phyloP scores from a whole-genome alignment of 108 stramenopile genomes.

The Cylindrotheca closterium region DNA sequence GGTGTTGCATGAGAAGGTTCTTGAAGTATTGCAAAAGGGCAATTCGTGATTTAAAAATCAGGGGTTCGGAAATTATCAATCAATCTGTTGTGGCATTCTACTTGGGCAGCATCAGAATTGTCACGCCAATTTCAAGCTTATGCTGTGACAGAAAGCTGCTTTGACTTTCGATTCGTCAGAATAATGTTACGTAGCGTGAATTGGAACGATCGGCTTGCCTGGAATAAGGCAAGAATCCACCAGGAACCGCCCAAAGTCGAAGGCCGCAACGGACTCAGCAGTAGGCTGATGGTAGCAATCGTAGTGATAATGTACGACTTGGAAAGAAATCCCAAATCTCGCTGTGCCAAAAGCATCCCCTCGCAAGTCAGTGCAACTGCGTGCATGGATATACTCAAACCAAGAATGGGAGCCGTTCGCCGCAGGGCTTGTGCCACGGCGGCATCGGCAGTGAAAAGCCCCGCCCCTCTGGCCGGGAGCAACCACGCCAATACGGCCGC shows the following conservation, averaged over 20 bases:
- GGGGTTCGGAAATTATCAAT: too few species aligned
- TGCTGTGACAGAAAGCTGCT: too few species aligned
- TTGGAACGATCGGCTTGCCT: constrained; percentile 11
- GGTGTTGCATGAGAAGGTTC: background rate
- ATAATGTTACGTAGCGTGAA: constrained; percentile 2
- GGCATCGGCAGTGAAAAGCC: constrained; percentile 1
- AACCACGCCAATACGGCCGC: constrained; percentile 8
- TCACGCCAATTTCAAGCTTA: too few species aligned
- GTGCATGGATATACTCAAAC: constrained; percentile 16
- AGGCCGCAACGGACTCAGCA: constrained; percentile 14
- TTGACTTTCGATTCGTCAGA: too few species aligned
- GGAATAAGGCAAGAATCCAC: constrained; percentile 18
- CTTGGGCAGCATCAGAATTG: too few species aligned
- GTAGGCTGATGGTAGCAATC: background rate
- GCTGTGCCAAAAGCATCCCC: constrained; percentile 14
- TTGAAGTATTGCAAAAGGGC: background rate
- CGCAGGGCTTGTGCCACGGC: constrained; percentile 1
- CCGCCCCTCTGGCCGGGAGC: constrained; percentile 7
- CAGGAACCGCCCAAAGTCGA: constrained; percentile 11
- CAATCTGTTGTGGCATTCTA: too few species aligned
- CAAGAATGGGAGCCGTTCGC: constrained; percentile 12
- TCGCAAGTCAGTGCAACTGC: constrained; percentile 18
- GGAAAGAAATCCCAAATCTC: constrained; percentile 7
- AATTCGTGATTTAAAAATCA: too few species aligned
- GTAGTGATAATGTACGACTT: constrained; percentile 10